Evolutionary conservation across 176 grass and related monocot species (phyloP), one percentile per base, ranked within the genome.

Genomic region (Oryza longistaminata): DNA sequence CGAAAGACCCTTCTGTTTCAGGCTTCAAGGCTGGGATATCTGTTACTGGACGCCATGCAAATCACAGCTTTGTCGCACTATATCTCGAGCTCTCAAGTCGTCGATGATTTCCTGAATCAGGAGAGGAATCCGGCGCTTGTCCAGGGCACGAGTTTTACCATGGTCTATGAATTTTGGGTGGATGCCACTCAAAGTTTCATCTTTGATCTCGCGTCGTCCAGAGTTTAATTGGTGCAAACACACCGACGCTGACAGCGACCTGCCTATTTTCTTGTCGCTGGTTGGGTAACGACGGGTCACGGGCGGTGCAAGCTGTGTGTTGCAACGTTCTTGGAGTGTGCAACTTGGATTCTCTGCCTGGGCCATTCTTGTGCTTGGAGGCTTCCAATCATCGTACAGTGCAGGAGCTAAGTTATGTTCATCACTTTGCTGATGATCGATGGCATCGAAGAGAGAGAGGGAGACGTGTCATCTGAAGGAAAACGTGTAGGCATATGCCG

Each of bases 11-110:
- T 29, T 66, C 45, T 61, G 46, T 66, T 58, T 35, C 4, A 37
- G n/a, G 77, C 71, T 80, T 75, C 48, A 39, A 44, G 25, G 37
- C 48, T 13, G 65, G 40, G 79, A 5, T 13, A 27, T 50, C 3
- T 45, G 80, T 87, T 79, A 49, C 80, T 87, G 81, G 75, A 87
- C 80, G 80, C 62, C 4, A 86, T 58, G 73, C n/a, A 62, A 61
- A 61, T 2, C 44, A 13, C 35, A 10, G 43, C 58, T 78, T 44
- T 65, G 42, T 43, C 58, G 67, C 67, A 44, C 24, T 68, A 27
- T 61, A 73, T 40, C 39, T 74, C 7, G 0, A 66, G 62, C 22
- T 53, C 19, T 58, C 2, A 7, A 8, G 65, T 70, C 48, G 48
- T 64, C 22, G 52, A 17, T 49, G 12, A 52, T 73, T 46, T 6